These are phyloP conservation scores for Rosa rugosa DNA, from an alignment of 306 rosid genomes.

Conservation along the genomic window DNA sequence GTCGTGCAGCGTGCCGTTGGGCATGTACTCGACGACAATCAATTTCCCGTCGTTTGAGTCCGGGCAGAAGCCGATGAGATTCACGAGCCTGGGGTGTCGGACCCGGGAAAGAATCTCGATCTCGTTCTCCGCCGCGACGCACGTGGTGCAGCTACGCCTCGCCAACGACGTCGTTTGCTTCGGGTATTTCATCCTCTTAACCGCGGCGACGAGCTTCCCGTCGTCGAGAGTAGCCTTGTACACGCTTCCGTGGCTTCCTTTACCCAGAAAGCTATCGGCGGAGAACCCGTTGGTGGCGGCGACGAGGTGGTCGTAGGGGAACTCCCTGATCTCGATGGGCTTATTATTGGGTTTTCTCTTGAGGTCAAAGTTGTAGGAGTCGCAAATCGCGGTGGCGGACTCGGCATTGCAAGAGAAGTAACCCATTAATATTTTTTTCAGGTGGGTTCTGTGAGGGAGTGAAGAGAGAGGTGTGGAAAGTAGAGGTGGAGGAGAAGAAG, in stretches of 20 bases:
- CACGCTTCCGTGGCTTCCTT: constrained; percentile 87
- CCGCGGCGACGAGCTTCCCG: constrained; percentile 70
- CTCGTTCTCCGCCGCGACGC: constrained; percentile 72
- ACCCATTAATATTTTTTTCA: constrained; percentile 43
- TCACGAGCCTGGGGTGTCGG: constrained; percentile 59
- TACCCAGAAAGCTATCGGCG: constrained; percentile 60
- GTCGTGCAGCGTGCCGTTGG: constrained; percentile 83
- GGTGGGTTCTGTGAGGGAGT: background rate
- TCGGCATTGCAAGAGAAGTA: constrained; percentile 77
- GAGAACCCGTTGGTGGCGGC: constrained; percentile 67
- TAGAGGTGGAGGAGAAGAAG: background rate
- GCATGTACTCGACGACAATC: constrained; percentile 84
- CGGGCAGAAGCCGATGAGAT: constrained; percentile 68
- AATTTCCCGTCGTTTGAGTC: constrained; percentile 41
- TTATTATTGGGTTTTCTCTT: constrained; percentile 8
- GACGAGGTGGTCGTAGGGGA: constrained; percentile 46
- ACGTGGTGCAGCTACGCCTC: constrained; percentile 39
- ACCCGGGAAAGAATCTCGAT: constrained; percentile 82
- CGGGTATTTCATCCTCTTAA: constrained; percentile 48
- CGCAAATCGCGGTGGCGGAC: constrained; percentile 73
- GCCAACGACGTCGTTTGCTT: constrained; percentile 29
- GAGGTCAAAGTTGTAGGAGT: constrained; percentile 35
- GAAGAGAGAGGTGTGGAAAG: background rate
- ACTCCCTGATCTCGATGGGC: constrained; percentile 38
- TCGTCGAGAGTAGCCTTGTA: constrained; percentile 65